These are phyloP conservation scores for Aspergillus jensenii DNA, from an alignment of 2,329 filamentous ascomycete species.

Conservation along the genomic window DNA sequence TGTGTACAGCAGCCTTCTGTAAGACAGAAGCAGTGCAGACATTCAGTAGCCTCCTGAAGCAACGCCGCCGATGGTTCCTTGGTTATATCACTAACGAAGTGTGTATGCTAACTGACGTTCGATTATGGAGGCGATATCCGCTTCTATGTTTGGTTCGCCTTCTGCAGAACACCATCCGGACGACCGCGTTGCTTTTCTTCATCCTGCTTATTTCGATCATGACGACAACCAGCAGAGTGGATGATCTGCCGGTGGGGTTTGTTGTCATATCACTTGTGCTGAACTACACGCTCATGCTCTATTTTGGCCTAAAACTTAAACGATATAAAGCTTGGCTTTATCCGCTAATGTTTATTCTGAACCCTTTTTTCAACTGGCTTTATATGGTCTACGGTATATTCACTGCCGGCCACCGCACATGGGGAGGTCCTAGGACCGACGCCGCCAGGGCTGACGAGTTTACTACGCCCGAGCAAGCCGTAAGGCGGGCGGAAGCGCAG, in stretches of 20 bases:
- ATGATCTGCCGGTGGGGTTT: constrained; percentile 85
- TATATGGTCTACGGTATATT: constrained; percentile 98
- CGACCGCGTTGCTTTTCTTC: constrained; percentile 90
- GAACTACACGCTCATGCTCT: constrained; percentile 95
- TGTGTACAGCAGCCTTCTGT: constrained; percentile 97
- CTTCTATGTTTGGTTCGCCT: constrained; percentile 83
- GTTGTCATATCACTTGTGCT: constrained; percentile 88
- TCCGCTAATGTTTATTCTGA: constrained; percentile 90
- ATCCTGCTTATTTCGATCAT: constrained; percentile 85
- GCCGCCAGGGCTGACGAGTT: constrained; percentile 74
- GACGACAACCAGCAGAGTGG: constrained; percentile 75
- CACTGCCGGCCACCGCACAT: constrained; percentile 89
- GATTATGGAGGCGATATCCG: constrained; percentile 88
- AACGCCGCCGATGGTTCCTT: constrained; percentile 92
- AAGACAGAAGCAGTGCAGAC: constrained; percentile 96
- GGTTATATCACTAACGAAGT: constrained; percentile 98
- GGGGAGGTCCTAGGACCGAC: constrained; percentile 91
- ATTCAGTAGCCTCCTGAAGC: constrained; percentile 82
- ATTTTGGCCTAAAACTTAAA: constrained; percentile 83
- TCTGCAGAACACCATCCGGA: constrained; percentile 94
- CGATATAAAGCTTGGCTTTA: constrained; percentile 95
- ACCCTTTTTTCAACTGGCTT: constrained; percentile 97
- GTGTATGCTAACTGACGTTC: constrained; percentile 93
- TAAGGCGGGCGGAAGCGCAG: constrained; percentile 72
- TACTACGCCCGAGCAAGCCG: constrained; percentile 78